Conservation (phyloP, 1,284 basidiomycete species). For the Kalmanozyma brasiliensis region DNA sequence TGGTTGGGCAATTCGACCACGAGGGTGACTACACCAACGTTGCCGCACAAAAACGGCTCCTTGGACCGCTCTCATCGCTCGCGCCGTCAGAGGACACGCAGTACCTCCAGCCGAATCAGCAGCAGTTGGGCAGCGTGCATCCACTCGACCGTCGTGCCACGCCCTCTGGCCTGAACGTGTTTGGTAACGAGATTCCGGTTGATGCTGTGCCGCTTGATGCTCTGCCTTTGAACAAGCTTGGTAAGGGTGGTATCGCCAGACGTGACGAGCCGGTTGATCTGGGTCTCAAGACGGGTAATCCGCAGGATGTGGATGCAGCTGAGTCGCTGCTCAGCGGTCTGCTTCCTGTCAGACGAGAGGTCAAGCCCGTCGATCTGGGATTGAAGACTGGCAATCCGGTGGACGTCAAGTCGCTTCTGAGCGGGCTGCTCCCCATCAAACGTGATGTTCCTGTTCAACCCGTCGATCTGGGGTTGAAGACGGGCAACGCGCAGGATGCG, state of each 20-base stretch:
- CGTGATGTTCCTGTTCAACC: constrained; percentile 20
- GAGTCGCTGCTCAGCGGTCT: constrained; percentile 12
- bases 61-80: constrained; percentile 21
- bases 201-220: constrained; percentile 7
- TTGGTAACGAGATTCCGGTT: constrained; percentile 24
- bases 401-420: constrained; percentile 21
- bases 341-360: constrained; percentile 10
- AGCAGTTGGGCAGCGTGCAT: constrained; percentile 31
- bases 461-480: constrained; percentile 19
- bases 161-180: constrained; percentile 23
- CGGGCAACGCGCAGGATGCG: constrained; percentile 32
- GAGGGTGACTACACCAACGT: constrained; percentile 40
- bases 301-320: constrained; percentile 13
- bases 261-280: constrained; percentile 11
- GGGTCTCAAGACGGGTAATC: constrained; percentile 13
- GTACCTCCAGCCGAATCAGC: constrained; percentile 25
- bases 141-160: constrained; percentile 30
- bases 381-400: constrained; percentile 27
- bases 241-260: not conserved
- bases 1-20: constrained; percentile 39
- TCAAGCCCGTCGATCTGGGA: constrained; percentile 14
- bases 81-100: constrained; percentile 12
- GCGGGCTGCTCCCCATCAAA: constrained; percentile 18
- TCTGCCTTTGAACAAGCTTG: too few relatives aligned
- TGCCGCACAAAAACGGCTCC: constrained; percentile 19